Percentiles rank a stretch among this genome's conserved stretches.
Evolutionary conservation across 345 rosid genomes (phyloP).

Genomic region (Melaleuca quinquenervia): DNA sequence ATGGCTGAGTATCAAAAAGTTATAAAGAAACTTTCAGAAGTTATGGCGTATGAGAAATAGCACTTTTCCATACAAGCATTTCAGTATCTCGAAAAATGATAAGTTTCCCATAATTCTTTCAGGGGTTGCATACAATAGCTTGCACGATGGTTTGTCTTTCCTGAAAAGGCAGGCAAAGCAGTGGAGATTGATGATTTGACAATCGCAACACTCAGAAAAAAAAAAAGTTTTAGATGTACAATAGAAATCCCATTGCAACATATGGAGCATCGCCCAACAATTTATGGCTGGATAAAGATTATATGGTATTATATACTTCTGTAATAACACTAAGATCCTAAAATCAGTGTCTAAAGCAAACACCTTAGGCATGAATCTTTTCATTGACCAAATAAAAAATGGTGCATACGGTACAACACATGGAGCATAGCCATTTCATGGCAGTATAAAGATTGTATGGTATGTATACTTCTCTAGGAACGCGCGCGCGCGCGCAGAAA

Average conservation of each 20-base stretch:
- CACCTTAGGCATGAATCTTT: no score
- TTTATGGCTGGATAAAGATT: no score
- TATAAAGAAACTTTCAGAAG: not conserved
- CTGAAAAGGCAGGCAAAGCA: conserved; percentile 4
- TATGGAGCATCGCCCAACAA: no score
- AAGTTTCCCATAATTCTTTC: conserved; percentile 75
- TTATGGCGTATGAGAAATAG: not conserved
- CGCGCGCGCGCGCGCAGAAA: not conserved
- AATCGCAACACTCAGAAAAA: not conserved
- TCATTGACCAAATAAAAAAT: not conserved
- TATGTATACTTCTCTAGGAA: not conserved
- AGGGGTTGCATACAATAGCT: conserved; percentile 84
- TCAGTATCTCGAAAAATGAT: conserved; percentile 48
- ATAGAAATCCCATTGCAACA: no score
- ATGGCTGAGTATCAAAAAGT: not conserved
- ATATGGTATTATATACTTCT: no score
- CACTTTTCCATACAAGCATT: conserved; percentile 59
- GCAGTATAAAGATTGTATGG: not conserved
- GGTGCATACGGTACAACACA: not conserved
- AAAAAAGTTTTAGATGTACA: no score
- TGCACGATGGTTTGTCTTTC: conserved; percentile 72
- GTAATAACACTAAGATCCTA: no score
- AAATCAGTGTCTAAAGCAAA: no score
- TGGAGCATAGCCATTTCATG: conserved; percentile 27
- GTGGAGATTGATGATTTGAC: not conserved